A percentile compares a stretch with the other conserved stretches of the same genome.
Conservation (phyloP, 768 basidiomycete species). For the Clavulina sp. region DNA sequence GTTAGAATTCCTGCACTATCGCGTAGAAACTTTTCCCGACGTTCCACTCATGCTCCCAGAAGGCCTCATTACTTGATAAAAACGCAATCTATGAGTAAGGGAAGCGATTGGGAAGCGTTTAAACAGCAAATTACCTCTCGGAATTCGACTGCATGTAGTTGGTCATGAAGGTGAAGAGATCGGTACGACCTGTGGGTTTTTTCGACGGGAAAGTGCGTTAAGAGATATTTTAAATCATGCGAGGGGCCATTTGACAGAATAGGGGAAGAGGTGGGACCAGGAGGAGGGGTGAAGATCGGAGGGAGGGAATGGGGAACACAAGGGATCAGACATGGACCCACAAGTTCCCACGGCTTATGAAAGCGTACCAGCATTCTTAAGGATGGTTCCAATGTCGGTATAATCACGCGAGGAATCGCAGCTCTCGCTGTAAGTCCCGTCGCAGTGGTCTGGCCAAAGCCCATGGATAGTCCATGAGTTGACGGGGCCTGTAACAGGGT, state of each 20-base stretch:
- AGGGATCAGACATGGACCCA: too few species aligned
- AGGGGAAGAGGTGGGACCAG: background rate
- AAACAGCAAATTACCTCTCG: too few species aligned
- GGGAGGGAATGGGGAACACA: background rate
- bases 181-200: background rate
- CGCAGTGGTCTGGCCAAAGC: conserved; percentile 37
- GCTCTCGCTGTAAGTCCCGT: conserved; percentile 15
- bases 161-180: background rate
- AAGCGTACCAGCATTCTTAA: too few species aligned
- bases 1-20: conserved; percentile 9
- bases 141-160: too few species aligned
- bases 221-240: conserved; percentile 15
- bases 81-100: conserved; percentile 43
- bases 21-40: conserved; percentile 14
- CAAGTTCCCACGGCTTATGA: too few species aligned
- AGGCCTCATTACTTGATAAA: conserved; percentile 38
- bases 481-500: too few species aligned
- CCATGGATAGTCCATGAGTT: conserved; percentile 30
- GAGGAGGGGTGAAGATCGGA: background rate
- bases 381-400: conserved; percentile 15
- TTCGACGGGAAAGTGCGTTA: background rate
- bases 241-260: conserved; percentile 4
- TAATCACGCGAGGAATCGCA: conserved; percentile 16
- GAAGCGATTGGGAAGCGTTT: too few species aligned
- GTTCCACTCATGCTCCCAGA: conserved; percentile 35